Conservation (phyloP, 148 eudicot genomes). For the Chenopodium berlandieri region DNA sequence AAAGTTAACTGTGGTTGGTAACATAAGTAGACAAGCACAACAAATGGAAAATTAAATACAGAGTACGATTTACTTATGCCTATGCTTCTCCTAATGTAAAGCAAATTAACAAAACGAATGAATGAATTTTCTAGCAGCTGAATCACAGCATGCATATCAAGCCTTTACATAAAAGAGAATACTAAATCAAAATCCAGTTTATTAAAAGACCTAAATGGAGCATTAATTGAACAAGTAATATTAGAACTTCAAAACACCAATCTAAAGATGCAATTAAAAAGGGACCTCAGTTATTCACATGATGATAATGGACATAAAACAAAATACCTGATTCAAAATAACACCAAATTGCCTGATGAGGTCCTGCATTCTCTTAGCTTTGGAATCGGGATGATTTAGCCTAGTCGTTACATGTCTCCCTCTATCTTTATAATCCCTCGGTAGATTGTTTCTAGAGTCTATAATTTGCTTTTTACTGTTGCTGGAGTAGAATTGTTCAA, state of each 20-base stretch:
- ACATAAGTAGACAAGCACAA: neutral
- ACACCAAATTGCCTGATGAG: conserved; percentile 75
- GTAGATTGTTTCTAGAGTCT: neutral
- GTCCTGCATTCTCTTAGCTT: conserved; percentile 75
- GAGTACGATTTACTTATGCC: too few species aligned
- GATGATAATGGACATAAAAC: neutral
- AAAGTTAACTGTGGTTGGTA: neutral
- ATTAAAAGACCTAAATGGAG: too few species aligned
- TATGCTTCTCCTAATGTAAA: neutral
- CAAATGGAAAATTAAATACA: neutral
- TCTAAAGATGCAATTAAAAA: too few species aligned
- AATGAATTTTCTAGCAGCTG: neutral
- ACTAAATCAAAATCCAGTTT: neutral
- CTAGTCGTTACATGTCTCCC: conserved; percentile 40
- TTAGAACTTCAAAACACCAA: too few species aligned
- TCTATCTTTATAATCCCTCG: conserved; percentile 47
- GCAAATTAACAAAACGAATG: too few species aligned
- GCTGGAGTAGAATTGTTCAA: conserved; percentile 24
- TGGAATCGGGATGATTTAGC: conserved; percentile 48
- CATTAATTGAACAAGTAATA: too few species aligned
- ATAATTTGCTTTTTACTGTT: conserved; percentile 14
- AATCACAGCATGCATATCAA: neutral
- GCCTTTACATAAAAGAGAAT: too few species aligned
- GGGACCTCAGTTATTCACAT: too few species aligned
- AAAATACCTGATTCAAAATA: conserved; percentile 60